Evolutionary conservation across 352 stramenopile genomes (phyloP).

Genomic region (Globisporangium recalcitrans): DNA sequence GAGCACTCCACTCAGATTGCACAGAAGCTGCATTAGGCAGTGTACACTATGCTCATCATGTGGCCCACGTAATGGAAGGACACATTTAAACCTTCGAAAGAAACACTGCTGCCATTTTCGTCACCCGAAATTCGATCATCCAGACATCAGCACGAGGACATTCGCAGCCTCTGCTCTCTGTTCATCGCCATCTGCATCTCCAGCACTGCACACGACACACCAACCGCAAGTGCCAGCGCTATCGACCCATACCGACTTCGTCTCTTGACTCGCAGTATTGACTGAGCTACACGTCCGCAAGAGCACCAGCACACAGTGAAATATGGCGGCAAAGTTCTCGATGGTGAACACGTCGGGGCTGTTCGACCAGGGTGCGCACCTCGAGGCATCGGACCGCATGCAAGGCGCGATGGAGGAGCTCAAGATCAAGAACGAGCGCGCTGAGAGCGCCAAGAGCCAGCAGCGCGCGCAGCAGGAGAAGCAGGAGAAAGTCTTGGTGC

Average conservation of each 20-base stretch:
- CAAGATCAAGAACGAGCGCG: slow-evolving; percentile 47
- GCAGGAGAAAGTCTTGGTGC: slow-evolving; percentile 21
- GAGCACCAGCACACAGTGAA: background rate
- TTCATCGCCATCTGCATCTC: background rate
- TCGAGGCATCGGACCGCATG: slow-evolving; percentile 71
- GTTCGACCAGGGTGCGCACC: slow-evolving; percentile 62
- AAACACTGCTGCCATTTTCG: background rate
- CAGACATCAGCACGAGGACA: too few relatives aligned
- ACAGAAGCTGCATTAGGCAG: too few relatives aligned
- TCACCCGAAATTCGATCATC: background rate
- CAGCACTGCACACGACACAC: background rate
- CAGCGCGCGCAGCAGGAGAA: slow-evolving; percentile 26
- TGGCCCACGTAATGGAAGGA: too few relatives aligned
- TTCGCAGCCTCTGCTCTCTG: background rate
- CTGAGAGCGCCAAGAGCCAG: slow-evolving; percentile 11
- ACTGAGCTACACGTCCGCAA: background rate
- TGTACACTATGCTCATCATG: too few relatives aligned
- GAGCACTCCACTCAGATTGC: too few relatives aligned
- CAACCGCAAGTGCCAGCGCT: background rate
- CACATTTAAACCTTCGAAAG: too few relatives aligned
- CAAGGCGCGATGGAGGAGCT: slow-evolving; percentile 68
- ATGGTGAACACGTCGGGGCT: slow-evolving; percentile 72
- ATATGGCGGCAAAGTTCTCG: slow-evolving; percentile 76
- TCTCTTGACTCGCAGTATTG: background rate
- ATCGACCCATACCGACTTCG: background rate